Evolutionary conservation across 768 basidiomycete genomes (phyloP).

Genomic region (Rhizopogon sp.): DNA sequence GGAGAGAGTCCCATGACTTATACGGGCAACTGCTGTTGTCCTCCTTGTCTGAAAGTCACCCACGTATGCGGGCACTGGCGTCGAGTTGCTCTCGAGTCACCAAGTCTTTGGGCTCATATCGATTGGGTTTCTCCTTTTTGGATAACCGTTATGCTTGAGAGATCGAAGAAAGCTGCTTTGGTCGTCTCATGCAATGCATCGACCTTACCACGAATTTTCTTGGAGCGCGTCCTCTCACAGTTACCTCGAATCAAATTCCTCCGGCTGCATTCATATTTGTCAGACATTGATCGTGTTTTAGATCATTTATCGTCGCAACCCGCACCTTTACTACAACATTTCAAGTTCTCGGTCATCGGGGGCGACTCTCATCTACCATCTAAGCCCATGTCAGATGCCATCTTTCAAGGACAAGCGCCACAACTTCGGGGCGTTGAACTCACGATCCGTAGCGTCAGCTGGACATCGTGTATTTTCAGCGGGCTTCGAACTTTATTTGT

Average conservation of each 20-base stretch:
- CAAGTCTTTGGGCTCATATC: no score
- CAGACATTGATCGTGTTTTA: constrained; percentile 16
- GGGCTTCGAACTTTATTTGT: constrained; percentile 33
- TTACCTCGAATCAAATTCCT: constrained; percentile 30
- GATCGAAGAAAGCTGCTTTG: constrained; percentile 24
- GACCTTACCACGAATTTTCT: no score
- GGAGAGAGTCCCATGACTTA: constrained; percentile 2
- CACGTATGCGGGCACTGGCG: background rate
- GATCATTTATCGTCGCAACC: constrained; percentile 12
- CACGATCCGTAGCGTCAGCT: constrained; percentile 26
- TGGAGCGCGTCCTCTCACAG: constrained; percentile 23
- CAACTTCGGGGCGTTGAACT: constrained; percentile 33
- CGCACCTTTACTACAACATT: constrained; percentile 31
- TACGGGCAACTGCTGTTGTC: background rate
- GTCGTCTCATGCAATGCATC: constrained; percentile 17
- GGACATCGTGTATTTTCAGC: constrained; percentile 30
- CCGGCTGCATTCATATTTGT: constrained; percentile 18
- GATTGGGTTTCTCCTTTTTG: constrained; percentile 28
- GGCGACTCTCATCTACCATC: constrained; percentile 12
- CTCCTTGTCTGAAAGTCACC: constrained; percentile 8
- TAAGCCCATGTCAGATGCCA: constrained; percentile 18
- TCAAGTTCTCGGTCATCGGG: constrained; percentile 19
- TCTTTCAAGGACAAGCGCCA: constrained; percentile 29
- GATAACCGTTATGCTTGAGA: constrained; percentile 21
- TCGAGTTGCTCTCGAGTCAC: no score